phyloP scores from a whole-genome alignment of 768 basidiomycete genomes.

The Dentipellis fragilis region DNA sequence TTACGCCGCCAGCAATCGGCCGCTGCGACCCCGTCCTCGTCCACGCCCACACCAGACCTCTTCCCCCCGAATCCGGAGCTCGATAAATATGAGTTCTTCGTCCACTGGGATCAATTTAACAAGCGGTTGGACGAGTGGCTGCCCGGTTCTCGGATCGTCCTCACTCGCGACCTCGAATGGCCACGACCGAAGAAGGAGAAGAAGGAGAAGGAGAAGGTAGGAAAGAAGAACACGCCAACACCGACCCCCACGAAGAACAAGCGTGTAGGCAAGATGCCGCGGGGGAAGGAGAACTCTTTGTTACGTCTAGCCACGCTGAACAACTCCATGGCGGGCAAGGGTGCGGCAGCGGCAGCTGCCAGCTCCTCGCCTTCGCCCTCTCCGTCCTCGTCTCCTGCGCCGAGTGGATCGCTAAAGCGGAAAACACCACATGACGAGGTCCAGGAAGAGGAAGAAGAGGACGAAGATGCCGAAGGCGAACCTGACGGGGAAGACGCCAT shows the following conservation, averaged over 20 bases:
- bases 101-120: slow-evolving; percentile 99
- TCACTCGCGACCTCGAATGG: slow-evolving; percentile 87
- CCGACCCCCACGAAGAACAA: slow-evolving; percentile 6
- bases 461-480: slow-evolving; percentile 54
- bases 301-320: slow-evolving; percentile 32
- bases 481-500: slow-evolving; percentile 20
- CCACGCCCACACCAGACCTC: slow-evolving; percentile 30
- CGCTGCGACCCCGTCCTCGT: slow-evolving; percentile 2
- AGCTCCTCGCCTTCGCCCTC: slow-evolving; percentile 16
- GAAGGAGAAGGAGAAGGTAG: slow-evolving; percentile 34
- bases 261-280: slow-evolving; percentile 15
- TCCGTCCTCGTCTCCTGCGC: slow-evolving; percentile 40
- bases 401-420: slow-evolving; percentile 52
- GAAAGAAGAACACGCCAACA: slow-evolving; percentile 42
- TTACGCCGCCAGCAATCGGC: slow-evolving; percentile 31
- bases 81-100: slow-evolving; percentile 89
- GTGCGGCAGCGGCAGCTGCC: slow-evolving; percentile 13
- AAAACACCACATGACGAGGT: slow-evolving; percentile 54
- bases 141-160: slow-evolving; percentile 73
- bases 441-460: slow-evolving; percentile 52
- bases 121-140: slow-evolving; percentile 99
- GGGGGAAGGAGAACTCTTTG: slow-evolving; percentile 13
- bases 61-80: slow-evolving; percentile 38
- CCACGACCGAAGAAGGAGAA: slow-evolving; percentile 81
- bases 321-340: slow-evolving; percentile 7